These are phyloP conservation scores for Colletotrichum trifolii DNA, from an alignment of 2,329 filamentous ascomycete genomes.

Conservation along the genomic window DNA sequence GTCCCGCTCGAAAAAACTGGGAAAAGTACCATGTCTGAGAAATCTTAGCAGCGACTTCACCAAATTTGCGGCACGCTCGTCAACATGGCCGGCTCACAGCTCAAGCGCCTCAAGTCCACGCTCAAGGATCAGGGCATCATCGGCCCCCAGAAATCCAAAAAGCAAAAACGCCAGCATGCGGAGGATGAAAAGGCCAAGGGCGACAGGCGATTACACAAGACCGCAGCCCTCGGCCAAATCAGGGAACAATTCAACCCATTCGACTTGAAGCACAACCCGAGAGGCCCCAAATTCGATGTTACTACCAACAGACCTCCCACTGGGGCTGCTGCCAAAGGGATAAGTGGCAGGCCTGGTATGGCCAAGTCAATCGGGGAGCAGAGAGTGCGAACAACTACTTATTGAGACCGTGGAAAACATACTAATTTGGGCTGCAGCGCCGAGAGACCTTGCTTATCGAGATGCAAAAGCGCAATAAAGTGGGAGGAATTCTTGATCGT, in stretches of 20 bases:
- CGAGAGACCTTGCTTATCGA: constrained; percentile 88
- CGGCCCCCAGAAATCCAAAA: constrained; percentile 93
- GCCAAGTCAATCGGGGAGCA: constrained; percentile 90
- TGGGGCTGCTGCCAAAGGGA: constrained; percentile 65
- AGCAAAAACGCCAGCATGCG: constrained; percentile 82
- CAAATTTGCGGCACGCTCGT: constrained; percentile 9
- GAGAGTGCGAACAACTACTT: constrained; percentile 62
- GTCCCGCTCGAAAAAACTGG: constrained; percentile 40
- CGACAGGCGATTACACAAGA: constrained; percentile 81
- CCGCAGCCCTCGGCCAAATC: constrained; percentile 84
- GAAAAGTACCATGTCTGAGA: constrained; percentile 12
- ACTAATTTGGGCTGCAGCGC: constrained; percentile 59
- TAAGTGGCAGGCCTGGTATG: constrained; percentile 81
- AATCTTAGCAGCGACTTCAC: constrained; percentile 18
- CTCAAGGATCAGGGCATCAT: constrained; percentile 90
- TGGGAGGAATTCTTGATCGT: constrained; percentile 90
- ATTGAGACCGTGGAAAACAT: constrained; percentile 33
- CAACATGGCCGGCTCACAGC: constrained; percentile 91
- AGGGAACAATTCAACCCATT: constrained; percentile 98
- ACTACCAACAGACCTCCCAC: constrained; percentile 72
- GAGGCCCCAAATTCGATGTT: constrained; percentile 86
- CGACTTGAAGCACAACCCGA: constrained; percentile 84
- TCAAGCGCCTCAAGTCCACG: constrained; percentile 94
- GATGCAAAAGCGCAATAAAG: constrained; percentile 88
- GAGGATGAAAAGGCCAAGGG: constrained; percentile 72